Base-by-base conservation (phyloP, 2,329 filamentous ascomycete species). In the Gremmenia infestans region DNA sequence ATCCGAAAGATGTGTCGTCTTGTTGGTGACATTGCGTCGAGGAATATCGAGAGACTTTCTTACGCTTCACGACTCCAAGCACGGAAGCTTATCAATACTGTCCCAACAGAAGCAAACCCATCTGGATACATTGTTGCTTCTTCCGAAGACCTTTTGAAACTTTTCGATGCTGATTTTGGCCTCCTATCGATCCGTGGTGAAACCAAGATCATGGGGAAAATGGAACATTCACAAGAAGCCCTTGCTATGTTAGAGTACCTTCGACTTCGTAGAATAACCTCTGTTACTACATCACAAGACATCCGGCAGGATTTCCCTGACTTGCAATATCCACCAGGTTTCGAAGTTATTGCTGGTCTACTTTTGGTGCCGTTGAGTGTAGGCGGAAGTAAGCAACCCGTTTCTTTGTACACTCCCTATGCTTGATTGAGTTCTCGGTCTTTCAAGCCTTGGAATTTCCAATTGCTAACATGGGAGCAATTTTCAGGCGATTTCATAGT, bases 1-100 rank as follows among this genome's bases (percentile, higher is more conserved):
- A 91, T 96, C 49, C 81, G 91, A 12, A 96, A 96, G 71, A 93
- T 96, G 86, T 96, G 91, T 70, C 85, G 91, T 5, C 75, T 96
- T 4, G 83, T 96, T 2, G 91, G 91, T 4, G 91, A 96, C 65
- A 90, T 86, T 0, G 89, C 90, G 0, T 95, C 89, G 0, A 79
- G 89, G 48, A 96, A 94, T 62, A 93, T 96, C 39, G 91, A 96
- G 70, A 79, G 91, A 35, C 75, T 96, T 0, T 95, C 90, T 0
- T 96, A 96, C 67, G 88, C 90, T 3, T 92, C 89, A 1, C 81
- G 90, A 25, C 74, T 96, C 0, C 90, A 96, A 63, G 90, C 91
- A 5, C 82, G 91, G 23, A 96, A 96, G 67, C 78, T 96, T 15
- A 95, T 95, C 69, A 94, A 93, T 61, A 93, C 89, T 0, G 83